A percentile compares a stretch with the other conserved stretches of the same genome.
Evolutionary conservation across 2,329 filamentous ascomycete species (phyloP).

Genomic region (Diaporthe sp.): DNA sequence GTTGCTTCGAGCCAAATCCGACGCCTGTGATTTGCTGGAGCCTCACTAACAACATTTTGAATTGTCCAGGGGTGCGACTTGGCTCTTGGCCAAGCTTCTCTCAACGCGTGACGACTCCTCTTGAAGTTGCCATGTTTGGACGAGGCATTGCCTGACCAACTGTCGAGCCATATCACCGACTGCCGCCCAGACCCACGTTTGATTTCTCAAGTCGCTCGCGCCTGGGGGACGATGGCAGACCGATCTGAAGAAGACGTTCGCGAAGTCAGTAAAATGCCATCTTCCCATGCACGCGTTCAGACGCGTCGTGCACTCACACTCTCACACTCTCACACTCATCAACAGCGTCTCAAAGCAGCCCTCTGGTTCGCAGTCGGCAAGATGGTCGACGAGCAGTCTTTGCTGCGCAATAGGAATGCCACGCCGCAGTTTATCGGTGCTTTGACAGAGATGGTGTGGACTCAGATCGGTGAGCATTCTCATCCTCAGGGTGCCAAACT

Average conservation of each 20-base stretch:
- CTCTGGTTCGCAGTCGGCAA: constrained; percentile 87
- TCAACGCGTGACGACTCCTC: background rate
- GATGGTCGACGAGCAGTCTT: constrained; percentile 87
- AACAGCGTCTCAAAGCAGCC: constrained; percentile 82
- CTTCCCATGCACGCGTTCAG: background rate
- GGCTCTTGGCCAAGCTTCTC: constrained; percentile 1
- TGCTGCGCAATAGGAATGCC: constrained; percentile 80
- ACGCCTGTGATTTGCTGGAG: constrained; percentile 8
- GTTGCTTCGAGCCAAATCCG: background rate
- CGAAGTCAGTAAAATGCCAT: constrained; percentile 39
- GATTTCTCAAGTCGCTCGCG: background rate
- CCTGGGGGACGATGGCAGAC: constrained; percentile 42
- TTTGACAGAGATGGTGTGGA: constrained; percentile 87
- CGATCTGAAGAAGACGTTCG: constrained; percentile 45
- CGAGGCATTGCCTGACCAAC: background rate
- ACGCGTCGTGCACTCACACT: constrained; percentile 13
- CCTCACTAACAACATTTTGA: constrained; percentile 8
- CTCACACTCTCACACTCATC: background rate
- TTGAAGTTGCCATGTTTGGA: background rate
- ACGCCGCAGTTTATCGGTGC: constrained; percentile 92
- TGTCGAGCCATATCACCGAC: background rate
- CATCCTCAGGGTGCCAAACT: background rate
- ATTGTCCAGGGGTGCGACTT: background rate
- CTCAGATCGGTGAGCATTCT: constrained; percentile 80
- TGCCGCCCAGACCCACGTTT: background rate